Conservation (phyloP, 2,329 filamentous ascomycete species). For the Cephalotrichum gorgonifer region DNA sequence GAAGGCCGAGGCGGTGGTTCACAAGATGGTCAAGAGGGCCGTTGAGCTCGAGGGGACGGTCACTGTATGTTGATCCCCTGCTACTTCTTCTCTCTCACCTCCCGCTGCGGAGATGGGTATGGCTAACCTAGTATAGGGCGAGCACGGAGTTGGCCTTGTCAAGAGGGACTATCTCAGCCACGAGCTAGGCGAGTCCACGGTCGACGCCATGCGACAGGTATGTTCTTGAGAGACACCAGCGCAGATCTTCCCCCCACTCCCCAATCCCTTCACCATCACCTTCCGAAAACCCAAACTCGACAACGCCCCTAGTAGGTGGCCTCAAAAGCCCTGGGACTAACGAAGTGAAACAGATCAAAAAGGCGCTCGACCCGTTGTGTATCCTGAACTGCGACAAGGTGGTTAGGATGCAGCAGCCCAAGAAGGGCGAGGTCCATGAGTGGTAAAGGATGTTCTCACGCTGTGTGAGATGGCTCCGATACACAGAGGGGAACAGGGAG, state of each 20-base stretch:
- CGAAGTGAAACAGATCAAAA: slow-evolving; percentile 50
- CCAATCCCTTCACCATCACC: not conserved
- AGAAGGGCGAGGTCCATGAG: slow-evolving; percentile 29
- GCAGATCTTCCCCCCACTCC: not conserved
- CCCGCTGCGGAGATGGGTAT: not conserved
- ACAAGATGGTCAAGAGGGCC: slow-evolving; percentile 77
- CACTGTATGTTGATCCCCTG: slow-evolving; percentile 35
- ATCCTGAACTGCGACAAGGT: slow-evolving; percentile 63
- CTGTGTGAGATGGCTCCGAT: no score
- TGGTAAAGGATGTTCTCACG: slow-evolving; percentile 25
- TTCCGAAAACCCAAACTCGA: not conserved
- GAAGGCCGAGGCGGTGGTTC: slow-evolving; percentile 60
- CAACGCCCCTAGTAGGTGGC: not conserved
- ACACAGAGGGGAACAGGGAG: no score
- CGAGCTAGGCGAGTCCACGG: slow-evolving; percentile 63
- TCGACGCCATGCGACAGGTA: slow-evolving; percentile 76
- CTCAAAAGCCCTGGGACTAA: not conserved
- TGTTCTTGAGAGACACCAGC: not conserved
- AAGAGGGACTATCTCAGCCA: slow-evolving; percentile 77
- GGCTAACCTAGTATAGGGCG: slow-evolving; percentile 38
- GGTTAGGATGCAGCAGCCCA: slow-evolving; percentile 44
- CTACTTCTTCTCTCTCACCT: not conserved
- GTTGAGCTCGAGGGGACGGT: slow-evolving; percentile 80
- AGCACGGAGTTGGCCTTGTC: slow-evolving; percentile 75
- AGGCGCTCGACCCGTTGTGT: slow-evolving; percentile 66